A percentile compares a stretch with the other conserved stretches of the same genome.
Conservation (phyloP, 1,139 yeast species). For the Debaryomyces robertsiae region DNA sequence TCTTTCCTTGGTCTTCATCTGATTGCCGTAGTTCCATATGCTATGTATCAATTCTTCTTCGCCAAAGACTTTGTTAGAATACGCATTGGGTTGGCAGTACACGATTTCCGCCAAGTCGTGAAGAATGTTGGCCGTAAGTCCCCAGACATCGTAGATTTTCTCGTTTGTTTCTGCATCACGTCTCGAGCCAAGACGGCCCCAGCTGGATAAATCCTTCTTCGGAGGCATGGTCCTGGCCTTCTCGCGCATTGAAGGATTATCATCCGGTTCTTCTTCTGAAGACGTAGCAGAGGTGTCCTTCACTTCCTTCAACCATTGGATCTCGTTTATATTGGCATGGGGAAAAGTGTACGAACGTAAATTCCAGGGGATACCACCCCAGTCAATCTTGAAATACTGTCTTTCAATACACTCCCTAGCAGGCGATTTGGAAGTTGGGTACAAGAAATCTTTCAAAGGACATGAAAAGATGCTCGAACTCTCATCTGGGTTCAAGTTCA, state of each 20-base stretch:
- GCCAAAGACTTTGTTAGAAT: conserved; percentile 36
- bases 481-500: conserved; percentile 69
- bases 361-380: conserved; percentile 76
- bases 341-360: conserved; percentile 65
- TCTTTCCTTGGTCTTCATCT: conserved; percentile 39
- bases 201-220: conserved; percentile 22
- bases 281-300: conserved; percentile 58
- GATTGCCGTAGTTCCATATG: conserved; percentile 53
- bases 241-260: conserved; percentile 21
- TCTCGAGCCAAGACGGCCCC: conserved; percentile 50
- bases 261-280: conserved; percentile 39
- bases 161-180: conserved; percentile 41
- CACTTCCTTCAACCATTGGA: conserved; percentile 61
- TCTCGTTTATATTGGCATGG: conserved; percentile 55
- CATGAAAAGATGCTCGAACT: conserved; percentile 68
- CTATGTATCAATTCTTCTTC: conserved; percentile 69
- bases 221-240: conserved; percentile 22
- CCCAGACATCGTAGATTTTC: conserved; percentile 78
- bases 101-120: conserved; percentile 73
- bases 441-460: conserved; percentile 63
- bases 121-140: conserved; percentile 82
- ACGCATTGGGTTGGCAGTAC: conserved; percentile 22
- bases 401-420: conserved; percentile 50
- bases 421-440: conserved; percentile 36
- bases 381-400: conserved; percentile 43